Evolutionary conservation across 768 basidiomycete species (phyloP), one percentile per base, ranked within the genome.

Genomic region (Sarcomyxa edulis): DNA sequence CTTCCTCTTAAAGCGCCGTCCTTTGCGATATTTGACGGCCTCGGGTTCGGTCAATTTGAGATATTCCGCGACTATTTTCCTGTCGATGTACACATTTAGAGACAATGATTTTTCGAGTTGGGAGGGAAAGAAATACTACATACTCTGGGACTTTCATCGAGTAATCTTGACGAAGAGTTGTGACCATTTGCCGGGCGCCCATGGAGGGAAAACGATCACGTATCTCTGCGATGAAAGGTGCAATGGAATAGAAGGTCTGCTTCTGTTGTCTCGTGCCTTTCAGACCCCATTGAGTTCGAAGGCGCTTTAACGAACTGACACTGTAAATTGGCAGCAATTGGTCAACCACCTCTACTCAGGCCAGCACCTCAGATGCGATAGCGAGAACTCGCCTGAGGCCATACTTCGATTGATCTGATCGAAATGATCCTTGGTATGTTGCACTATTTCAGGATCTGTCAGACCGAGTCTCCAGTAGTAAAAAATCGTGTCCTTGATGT

Each of bases 1-100:
- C 3, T 45, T 41, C 2, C 55, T 43, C 9, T 44, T 45, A 7
- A 64, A 49, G 1, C 46, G 35, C 7, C 32, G 7, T 5, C 38
- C 38, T 24, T 35, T 32, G 0, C 42, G 39, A 11, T 27, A 15
- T 1, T 19, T 10, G 1, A 55, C 37, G 2, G 41, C 39, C 3
- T 52, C 35, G 6, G 47, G 45, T 28, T 56, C 42, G 23, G 38
- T 34, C 20, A 21, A 18, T 8, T 44, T 34, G 30, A 52, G 40
- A 25, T 25, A 35, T 6, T 20, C 18, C 10, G 15, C 11, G 15
- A 50, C 32, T 9, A 44, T n/a, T 6, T 36, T 12, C 33, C 48
- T 50, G 25, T 24, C 19, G 22, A 21, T 19, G 23, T 35, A 7
- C 9, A 8, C 15, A 24, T 35, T 24, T 14, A 28, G 18, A 8